phyloP scores from a whole-genome alignment of 1,284 basidiomycete species.

The Pascua sp. region DNA sequence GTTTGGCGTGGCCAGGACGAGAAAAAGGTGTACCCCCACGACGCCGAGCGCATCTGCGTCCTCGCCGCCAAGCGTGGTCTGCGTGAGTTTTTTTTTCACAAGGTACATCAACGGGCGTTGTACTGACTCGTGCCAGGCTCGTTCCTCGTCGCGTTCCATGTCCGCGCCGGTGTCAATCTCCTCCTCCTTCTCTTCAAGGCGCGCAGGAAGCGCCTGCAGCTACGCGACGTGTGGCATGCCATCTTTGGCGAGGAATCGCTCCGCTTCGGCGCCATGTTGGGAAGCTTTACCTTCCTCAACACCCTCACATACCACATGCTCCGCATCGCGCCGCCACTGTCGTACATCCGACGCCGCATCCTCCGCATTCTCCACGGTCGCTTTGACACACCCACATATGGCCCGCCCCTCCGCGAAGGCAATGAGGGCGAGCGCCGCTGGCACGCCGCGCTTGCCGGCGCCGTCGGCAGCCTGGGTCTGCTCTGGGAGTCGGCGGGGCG shows the following conservation, averaged over 20 bases:
- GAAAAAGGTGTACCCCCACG: conserved; percentile 64
- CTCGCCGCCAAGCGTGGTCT: conserved; percentile 71
- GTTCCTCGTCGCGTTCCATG: conserved; percentile 68
- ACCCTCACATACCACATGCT: conserved; percentile 78
- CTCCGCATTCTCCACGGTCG: conserved; percentile 13
- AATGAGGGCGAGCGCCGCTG: conserved; percentile 59
- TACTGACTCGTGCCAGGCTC: conserved; percentile 59
- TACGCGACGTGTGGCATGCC: conserved; percentile 66
- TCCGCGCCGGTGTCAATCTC: conserved; percentile 75
- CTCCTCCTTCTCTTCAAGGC: conserved; percentile 66
- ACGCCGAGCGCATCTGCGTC: conserved; percentile 65
- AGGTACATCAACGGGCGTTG: neutral
- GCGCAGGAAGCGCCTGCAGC: conserved; percentile 54
- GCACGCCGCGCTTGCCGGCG: conserved; percentile 85
- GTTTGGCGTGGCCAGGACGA: conserved; percentile 82
- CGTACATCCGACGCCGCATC: conserved; percentile 44
- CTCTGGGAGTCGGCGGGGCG: conserved; percentile 73
- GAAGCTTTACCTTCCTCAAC: conserved; percentile 69
- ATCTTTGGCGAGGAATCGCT: conserved; percentile 74
- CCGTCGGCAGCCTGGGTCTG: conserved; percentile 70
- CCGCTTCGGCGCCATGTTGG: conserved; percentile 80
- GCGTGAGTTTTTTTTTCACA: conserved; percentile 57
- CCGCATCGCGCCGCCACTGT: conserved; percentile 66
- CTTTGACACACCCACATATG: conserved; percentile 38
- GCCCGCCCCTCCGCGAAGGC: conserved; percentile 55